Conservation (phyloP, 345 rosid genomes). For the Eucalyptus tenuipes region DNA sequence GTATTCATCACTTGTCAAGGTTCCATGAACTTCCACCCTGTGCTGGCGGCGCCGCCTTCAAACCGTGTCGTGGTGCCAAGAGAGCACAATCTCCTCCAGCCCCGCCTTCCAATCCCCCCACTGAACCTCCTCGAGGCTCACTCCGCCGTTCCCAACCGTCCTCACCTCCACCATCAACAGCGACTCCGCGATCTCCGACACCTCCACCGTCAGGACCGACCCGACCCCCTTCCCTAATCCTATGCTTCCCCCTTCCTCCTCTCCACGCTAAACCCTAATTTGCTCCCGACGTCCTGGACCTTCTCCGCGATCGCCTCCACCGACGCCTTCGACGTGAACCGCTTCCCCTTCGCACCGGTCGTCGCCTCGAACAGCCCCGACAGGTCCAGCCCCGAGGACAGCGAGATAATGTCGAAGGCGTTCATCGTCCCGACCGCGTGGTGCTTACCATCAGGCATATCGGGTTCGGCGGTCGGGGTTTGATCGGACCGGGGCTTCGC, state of each 20-base stretch:
- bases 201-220: constrained; percentile 34
- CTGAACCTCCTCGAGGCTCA: constrained; percentile 38
- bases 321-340: constrained; percentile 44
- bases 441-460: not conserved
- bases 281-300: constrained; percentile 46
- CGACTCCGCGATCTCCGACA: constrained; percentile 28
- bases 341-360: constrained; percentile 28
- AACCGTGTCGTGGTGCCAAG: constrained; percentile 39
- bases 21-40: not conserved
- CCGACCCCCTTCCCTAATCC: constrained; percentile 50
- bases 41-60: not conserved
- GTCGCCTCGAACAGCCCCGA: constrained; percentile 52
- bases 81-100: constrained; percentile 46
- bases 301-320: constrained; percentile 47
- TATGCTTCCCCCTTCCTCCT: constrained; percentile 41
- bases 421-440: constrained; percentile 10
- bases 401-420: constrained; percentile 71
- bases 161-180: constrained; percentile 47
- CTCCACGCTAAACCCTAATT: constrained; percentile 54
- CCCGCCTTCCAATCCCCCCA: constrained; percentile 57
- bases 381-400: constrained; percentile 62
- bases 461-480: not conserved
- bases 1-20: not conserved
- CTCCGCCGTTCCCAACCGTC: constrained; percentile 24
- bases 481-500: not conserved